Percentiles rank a stretch among this genome's conserved stretches.
phyloP scores from a whole-genome alignment of 176 grass and related monocot genomes.

The Zoysia japonica region DNA sequence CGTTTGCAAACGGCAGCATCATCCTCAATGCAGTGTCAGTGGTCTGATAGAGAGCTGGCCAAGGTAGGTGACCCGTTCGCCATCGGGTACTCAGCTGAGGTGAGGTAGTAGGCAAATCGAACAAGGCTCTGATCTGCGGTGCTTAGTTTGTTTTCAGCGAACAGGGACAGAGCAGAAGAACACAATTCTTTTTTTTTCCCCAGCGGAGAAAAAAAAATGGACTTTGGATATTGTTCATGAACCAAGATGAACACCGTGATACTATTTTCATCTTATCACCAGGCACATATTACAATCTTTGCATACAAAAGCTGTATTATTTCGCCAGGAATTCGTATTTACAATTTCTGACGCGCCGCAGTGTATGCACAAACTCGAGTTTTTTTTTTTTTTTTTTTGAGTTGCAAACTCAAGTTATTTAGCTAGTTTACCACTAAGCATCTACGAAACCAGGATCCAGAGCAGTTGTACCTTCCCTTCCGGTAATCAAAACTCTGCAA shows the following conservation, averaged over 20 bases:
- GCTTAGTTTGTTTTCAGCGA: neutral
- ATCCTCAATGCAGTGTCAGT: conserved; percentile 38
- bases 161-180: neutral
- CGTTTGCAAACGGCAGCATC: conserved; percentile 28
- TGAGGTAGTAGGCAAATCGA: neutral
- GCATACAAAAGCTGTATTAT: neutral
- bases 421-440: neutral
- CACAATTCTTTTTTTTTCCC: neutral
- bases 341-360: conserved; percentile 45
- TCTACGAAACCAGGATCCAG: neutral
- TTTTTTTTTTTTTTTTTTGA: neutral
- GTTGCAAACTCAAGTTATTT: neutral
- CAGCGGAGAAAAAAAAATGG: neutral
- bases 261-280: neutral
- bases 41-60: conserved; percentile 31
- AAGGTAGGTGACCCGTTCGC: conserved; percentile 24
- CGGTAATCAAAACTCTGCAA: conserved; percentile 22
- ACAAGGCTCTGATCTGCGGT: neutral
- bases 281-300: neutral
- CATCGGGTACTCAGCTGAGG: neutral
- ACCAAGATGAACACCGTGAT: neutral
- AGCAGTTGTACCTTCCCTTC: conserved; percentile 14
- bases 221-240: neutral
- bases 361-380: conserved; percentile 36
- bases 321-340: conserved; percentile 46